Conservation (phyloP, 1,139 yeast species). For the Candida neerlandica region DNA sequence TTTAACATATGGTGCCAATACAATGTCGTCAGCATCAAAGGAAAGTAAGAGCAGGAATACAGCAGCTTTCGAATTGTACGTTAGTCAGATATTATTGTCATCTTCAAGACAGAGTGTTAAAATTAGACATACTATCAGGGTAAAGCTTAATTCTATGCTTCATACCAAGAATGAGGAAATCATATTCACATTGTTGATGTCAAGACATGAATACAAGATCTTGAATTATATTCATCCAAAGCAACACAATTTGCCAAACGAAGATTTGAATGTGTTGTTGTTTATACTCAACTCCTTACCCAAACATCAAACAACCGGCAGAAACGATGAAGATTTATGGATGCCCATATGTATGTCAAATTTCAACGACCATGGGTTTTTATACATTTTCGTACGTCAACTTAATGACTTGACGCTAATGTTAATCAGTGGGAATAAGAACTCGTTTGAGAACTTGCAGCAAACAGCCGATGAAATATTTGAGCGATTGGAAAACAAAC, state of each 20-base stretch:
- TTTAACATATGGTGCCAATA: conserved; percentile 38
- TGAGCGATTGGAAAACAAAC: conserved; percentile 35
- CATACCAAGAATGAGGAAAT: conserved; percentile 26
- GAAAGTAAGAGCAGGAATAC: conserved; percentile 9
- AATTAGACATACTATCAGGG: conserved; percentile 37
- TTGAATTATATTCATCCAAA: conserved; percentile 38
- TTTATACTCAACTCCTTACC: conserved; percentile 29
- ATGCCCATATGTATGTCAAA: conserved; percentile 90
- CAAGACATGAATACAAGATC: conserved; percentile 22
- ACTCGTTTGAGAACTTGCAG: conserved; percentile 76
- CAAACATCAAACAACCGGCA: conserved; percentile 16
- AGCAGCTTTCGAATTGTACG: conserved; percentile 26
- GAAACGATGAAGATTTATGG: conserved; percentile 76
- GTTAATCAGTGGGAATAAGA: conserved; percentile 79
- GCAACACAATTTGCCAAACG: conserved; percentile 32
- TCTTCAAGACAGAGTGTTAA: conserved; percentile 34
- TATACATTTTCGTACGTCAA: conserved; percentile 76
- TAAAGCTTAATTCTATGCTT: conserved; percentile 25
- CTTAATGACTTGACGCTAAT: conserved; percentile 61
- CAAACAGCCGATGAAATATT: conserved; percentile 58
- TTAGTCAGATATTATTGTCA: conserved; percentile 31
- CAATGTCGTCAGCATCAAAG: background rate
- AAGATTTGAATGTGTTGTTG: conserved; percentile 35
- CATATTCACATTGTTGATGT: conserved; percentile 34
- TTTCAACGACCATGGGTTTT: conserved; percentile 84